phyloP scores from a whole-genome alignment of 2,329 filamentous ascomycete genomes.

The Penicillium crustosum region DNA sequence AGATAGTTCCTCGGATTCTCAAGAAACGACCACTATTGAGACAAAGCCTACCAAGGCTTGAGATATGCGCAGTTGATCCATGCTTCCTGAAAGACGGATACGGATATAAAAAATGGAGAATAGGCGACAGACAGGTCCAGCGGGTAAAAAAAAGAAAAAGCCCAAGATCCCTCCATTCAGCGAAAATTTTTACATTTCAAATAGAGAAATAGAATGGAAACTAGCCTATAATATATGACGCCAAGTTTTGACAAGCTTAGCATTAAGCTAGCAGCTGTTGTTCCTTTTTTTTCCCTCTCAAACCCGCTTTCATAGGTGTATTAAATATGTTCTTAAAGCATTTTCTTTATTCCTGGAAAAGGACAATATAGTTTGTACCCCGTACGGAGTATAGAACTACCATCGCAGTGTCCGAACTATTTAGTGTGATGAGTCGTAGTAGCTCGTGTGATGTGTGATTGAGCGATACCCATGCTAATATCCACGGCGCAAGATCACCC shows the following conservation, averaged over 20 bases:
- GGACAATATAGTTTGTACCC: background rate
- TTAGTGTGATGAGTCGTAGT: background rate
- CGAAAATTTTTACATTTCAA: background rate
- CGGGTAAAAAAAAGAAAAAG: no score
- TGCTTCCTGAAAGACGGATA: background rate
- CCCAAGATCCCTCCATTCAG: background rate
- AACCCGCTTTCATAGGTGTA: background rate
- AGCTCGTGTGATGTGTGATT: background rate
- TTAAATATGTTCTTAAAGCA: no score
- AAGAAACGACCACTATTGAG: background rate
- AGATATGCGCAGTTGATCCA: background rate
- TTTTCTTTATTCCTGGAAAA: background rate
- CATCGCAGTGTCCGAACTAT: background rate
- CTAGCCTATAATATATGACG: background rate
- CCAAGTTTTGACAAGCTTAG: background rate
- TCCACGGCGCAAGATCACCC: background rate
- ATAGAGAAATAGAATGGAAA: background rate
- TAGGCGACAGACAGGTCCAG: background rate
- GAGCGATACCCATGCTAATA: background rate
- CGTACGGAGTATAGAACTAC: background rate
- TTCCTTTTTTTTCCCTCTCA: background rate
- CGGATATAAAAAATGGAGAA: background rate
- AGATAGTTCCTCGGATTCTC: slow-evolving; percentile 3
- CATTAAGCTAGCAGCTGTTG: background rate
- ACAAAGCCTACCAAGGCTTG: slow-evolving; percentile 2